A percentile compares a stretch with the other conserved stretches of the same genome.
phyloP scores from a whole-genome alignment of 345 rosid species.

The Odontarrhena argentea region DNA sequence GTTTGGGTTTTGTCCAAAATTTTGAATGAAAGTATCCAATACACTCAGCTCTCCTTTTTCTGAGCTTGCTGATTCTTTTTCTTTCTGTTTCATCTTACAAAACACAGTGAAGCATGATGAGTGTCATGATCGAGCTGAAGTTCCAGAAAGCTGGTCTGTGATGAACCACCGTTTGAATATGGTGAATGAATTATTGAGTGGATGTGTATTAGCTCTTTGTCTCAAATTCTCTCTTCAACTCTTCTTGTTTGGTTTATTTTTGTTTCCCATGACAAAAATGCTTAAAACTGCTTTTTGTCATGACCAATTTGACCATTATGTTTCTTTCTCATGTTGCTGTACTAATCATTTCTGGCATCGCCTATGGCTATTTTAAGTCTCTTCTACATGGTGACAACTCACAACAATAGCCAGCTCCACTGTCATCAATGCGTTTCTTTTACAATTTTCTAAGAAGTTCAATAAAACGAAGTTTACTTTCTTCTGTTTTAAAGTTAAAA shows the following conservation, averaged over 20 bases:
- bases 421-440: neutral
- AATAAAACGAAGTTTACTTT: too few species aligned
- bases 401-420: neutral
- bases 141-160: slow-evolving; percentile 23
- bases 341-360: neutral
- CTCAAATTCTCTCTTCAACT: slow-evolving; percentile 25
- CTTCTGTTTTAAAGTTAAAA: too few species aligned
- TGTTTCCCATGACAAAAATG: slow-evolving; percentile 20
- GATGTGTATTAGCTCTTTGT: slow-evolving; percentile 35
- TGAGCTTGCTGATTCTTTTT: neutral
- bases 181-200: slow-evolving; percentile 32
- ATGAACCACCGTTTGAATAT: slow-evolving; percentile 21
- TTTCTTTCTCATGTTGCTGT: neutral
- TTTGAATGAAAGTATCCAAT: neutral
- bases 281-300: slow-evolving; percentile 7
- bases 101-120: slow-evolving; percentile 42
- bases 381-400: neutral
- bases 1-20: slow-evolving; percentile 1
- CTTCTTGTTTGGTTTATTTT: slow-evolving; percentile 14
- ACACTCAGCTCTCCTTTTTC: neutral
- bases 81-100: neutral
- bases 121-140: slow-evolving; percentile 33
- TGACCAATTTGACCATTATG: slow-evolving; percentile 16
- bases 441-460: too few species aligned
- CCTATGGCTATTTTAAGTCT: neutral